Evolutionary conservation across 1,139 yeast species (phyloP).

Genomic region (Saccharomyces hybrid): DNA sequence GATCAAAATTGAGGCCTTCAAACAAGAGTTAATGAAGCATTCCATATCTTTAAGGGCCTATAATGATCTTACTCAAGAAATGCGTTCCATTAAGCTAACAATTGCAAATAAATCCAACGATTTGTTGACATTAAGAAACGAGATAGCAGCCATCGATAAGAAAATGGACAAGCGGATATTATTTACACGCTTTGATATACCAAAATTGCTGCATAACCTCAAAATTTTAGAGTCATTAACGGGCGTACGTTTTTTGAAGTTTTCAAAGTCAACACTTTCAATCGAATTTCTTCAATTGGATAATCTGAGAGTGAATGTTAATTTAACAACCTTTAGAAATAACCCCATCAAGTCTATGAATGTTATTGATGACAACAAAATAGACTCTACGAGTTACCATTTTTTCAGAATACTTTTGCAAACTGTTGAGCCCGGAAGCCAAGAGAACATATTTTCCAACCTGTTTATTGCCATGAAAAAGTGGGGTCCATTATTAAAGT

Average conservation of each 20-base stretch:
- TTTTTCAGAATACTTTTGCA: neutral
- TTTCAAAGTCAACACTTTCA: slow-evolving; percentile 7
- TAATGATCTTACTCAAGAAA: neutral
- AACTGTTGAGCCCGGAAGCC: neutral
- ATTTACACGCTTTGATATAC: neutral
- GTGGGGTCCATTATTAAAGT: slow-evolving; percentile 4
- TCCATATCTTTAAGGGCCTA: neutral
- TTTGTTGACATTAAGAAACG: slow-evolving; percentile 1
- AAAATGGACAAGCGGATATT: neutral
- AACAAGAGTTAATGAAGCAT: slow-evolving; percentile 19
- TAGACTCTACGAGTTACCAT: neutral
- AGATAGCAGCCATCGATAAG: neutral
- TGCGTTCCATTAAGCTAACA: neutral
- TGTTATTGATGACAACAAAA: neutral
- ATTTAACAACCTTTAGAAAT: neutral
- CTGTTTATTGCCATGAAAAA: slow-evolving; percentile 3
- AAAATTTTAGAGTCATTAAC: neutral
- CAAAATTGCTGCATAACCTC: neutral
- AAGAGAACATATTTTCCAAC: neutral
- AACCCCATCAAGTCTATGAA: neutral
- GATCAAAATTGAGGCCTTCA: slow-evolving; percentile 29
- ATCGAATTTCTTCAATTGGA: slow-evolving; percentile 10
- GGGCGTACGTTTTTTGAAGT: neutral
- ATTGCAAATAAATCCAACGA: slow-evolving; percentile 2
- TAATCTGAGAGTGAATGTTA: neutral